These are phyloP conservation scores for Climacium dendroides DNA, from an alignment of 225 moss, liverwort and hornwort species.

Conservation along the genomic window DNA sequence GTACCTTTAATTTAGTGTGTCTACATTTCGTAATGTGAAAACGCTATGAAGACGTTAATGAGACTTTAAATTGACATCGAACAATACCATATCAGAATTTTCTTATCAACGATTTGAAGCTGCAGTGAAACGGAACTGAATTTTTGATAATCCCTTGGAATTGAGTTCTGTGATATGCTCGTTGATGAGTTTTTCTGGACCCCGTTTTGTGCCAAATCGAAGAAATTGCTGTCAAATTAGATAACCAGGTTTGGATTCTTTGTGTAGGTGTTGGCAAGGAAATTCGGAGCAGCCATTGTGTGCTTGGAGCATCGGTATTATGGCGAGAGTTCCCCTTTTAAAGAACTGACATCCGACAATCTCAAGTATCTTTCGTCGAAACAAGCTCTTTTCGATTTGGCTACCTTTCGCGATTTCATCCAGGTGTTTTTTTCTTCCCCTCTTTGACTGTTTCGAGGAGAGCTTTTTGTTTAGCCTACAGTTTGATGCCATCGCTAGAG, in stretches of 20 bases:
- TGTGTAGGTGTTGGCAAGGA: slow-evolving; percentile 63
- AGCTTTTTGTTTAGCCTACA: not conserved
- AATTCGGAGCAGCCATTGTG: slow-evolving; percentile 84
- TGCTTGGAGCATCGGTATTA: slow-evolving; percentile 92
- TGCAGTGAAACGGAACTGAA: not conserved
- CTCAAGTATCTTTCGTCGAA: slow-evolving; percentile 78
- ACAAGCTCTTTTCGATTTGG: slow-evolving; percentile 90
- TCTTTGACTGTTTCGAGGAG: not conserved
- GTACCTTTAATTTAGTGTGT: not conserved
- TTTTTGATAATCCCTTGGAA: not conserved
- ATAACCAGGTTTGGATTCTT: not conserved
- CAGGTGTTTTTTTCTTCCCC: slow-evolving; percentile 24
- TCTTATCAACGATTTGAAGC: not conserved
- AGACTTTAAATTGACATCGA: not conserved
- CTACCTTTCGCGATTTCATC: slow-evolving; percentile 63
- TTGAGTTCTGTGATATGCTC: not conserved
- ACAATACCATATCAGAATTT: not conserved
- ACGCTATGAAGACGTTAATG: not conserved
- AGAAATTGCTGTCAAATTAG: not conserved
- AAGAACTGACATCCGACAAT: slow-evolving; percentile 61
- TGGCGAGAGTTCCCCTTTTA: slow-evolving; percentile 74
- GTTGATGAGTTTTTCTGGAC: not conserved
- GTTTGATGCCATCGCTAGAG: not conserved
- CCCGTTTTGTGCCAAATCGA: not conserved
- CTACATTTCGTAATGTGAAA: not conserved